Evolutionary conservation across 2,329 filamentous ascomycete genomes (phyloP).

Genomic region (Botrytis cinerea): DNA sequence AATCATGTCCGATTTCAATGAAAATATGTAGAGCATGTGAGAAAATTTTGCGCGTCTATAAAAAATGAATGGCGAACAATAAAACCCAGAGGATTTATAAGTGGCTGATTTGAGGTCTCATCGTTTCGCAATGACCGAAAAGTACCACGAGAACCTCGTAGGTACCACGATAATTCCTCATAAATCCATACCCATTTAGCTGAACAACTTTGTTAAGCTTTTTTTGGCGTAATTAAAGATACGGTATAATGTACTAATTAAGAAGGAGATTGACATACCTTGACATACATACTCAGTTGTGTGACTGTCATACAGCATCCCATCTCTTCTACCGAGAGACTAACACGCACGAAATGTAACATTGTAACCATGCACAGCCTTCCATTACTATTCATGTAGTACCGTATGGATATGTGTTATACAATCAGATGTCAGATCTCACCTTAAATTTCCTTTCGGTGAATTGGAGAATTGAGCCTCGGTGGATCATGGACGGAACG

Average conservation of each 20-base stretch:
- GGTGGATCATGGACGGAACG: not conserved
- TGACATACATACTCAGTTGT: not conserved
- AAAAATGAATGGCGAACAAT: not conserved
- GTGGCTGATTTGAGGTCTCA: not conserved
- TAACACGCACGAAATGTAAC: not conserved
- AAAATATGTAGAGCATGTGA: conserved; percentile 1
- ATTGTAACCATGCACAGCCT: not conserved
- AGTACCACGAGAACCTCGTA: not conserved
- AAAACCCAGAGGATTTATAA: not conserved
- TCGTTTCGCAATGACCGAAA: not conserved
- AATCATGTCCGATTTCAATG: not conserved
- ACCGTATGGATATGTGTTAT: not conserved
- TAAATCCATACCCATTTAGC: not conserved
- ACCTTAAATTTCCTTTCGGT: not conserved
- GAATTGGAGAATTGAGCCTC: conserved; percentile 12
- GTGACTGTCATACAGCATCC: not conserved
- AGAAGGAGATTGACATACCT: conserved; percentile 1
- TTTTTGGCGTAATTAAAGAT: conserved; percentile 9
- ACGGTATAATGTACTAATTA: not conserved
- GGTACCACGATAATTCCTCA: not conserved
- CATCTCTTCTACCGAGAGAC: not conserved
- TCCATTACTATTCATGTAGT: not conserved
- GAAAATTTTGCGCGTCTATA: not conserved
- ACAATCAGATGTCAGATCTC: conserved; percentile 11
- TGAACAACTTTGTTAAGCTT: conserved; percentile 7